Evolutionary conservation across 768 basidiomycete species (phyloP).

Genomic region (Hygrocybe coccinea): DNA sequence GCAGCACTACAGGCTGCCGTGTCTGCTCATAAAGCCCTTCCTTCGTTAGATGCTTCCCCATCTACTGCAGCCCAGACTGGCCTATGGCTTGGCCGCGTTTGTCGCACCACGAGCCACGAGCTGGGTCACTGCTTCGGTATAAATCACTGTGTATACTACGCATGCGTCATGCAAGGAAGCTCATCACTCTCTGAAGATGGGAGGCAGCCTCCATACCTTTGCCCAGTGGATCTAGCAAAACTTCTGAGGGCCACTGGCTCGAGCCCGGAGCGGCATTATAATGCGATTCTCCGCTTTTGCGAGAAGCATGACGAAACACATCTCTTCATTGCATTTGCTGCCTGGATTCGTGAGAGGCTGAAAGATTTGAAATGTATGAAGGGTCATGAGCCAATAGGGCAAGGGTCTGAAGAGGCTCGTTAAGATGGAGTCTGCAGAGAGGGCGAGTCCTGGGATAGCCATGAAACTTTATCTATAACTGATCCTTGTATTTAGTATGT

Average conservation of each 20-base stretch:
- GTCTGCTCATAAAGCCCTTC: constrained; percentile 12
- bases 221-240: constrained; percentile 32
- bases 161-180: constrained; percentile 36
- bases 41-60: constrained; percentile 11
- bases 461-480: no score
- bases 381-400: no score
- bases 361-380: neutral
- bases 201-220: constrained; percentile 34
- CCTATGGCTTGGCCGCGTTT: constrained; percentile 34
- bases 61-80: constrained; percentile 17
- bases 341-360: constrained; percentile 17
- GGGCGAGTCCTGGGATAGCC: no score
- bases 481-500: no score
- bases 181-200: constrained; percentile 30
- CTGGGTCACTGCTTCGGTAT: constrained; percentile 39
- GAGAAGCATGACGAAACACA: constrained; percentile 20
- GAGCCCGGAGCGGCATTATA: constrained; percentile 18
- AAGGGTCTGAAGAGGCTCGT: no score
- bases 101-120: constrained; percentile 37
- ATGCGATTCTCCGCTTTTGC: constrained; percentile 27
- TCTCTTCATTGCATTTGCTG: constrained; percentile 28
- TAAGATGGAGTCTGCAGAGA: no score
- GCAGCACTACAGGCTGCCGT: constrained; percentile 21
- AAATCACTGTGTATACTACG: constrained; percentile 37
- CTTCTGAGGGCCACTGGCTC: constrained; percentile 24